A percentile compares a stretch with the other conserved stretches of the same genome.
Conservation (phyloP, 176 grass and related monocot species). For the maize (Zea mays) region Zm-B73-REFERENCE-NAM-5.0 NC_050098.1:203772501-203773000, state of each 20-base stretch:
- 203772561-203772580: not conserved
- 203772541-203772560: not conserved
- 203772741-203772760: slow-evolving; percentile 85
- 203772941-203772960: too few relatives aligned
- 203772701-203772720: slow-evolving; percentile 83
- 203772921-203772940: too few relatives aligned
- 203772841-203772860: slow-evolving; percentile 19
- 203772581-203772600: not conserved
- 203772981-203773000: too few relatives aligned
- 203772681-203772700: slow-evolving; percentile 66
- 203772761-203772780: slow-evolving; percentile 70
- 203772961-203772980: too few relatives aligned
- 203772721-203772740: slow-evolving; percentile 95
- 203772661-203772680: slow-evolving; percentile 73
- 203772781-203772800: slow-evolving; percentile 49
- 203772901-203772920: slow-evolving; percentile 12
- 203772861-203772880: slow-evolving; percentile 45
- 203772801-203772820: slow-evolving; percentile 25
- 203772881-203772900: slow-evolving; percentile 14
- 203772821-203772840: not conserved
- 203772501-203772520: not conserved
- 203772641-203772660: slow-evolving; percentile 80
- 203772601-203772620: not conserved
- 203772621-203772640: slow-evolving; percentile 18
- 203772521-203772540: not conserved